Base-by-base conservation (phyloP, 2,329 filamentous ascomycete species). In the Aspergillus sp. region DNA sequence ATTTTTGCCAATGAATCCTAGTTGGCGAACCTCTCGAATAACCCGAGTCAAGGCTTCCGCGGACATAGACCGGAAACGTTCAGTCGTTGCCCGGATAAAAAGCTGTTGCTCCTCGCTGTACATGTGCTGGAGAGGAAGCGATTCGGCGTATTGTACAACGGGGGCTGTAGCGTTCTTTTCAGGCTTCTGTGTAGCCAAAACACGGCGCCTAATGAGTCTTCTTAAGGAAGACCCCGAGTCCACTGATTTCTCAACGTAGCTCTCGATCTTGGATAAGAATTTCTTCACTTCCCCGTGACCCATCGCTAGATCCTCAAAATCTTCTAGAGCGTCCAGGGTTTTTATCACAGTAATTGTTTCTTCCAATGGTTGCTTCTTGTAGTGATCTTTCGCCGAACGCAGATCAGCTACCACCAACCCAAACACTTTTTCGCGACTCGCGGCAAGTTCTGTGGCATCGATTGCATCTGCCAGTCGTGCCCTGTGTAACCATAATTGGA, bases 81-180 rank as follows among this genome's bases (percentile, higher is more conserved):
- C 68, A 8, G 67, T 69, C 11, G 71, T 73, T 17, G 70, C 69
- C n/a, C 68, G 67, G 39, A 75, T 68, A 37, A 75, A 73, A 2
- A 71, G 64, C 24, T 72, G 69, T 54, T 77, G 74, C 47, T 77
- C 72, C 24, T 73, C 70, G 14, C 67, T 71, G 54, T 74, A 73
- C 55, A 77, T 67, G 8, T 72, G 69, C 33, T 70, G 65, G 7
- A 77, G 61, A 2, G 71, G 64, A 21, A 77, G 68, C 14, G 71
- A 69, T 55, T 74, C 68, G 9, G 70, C 69, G 44, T 67, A 73
- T 41, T 71, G 68, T n/a, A 73, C 57, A 37, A 71, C 62, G 40
- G 71, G 68, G 37, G 66, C 60, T 2, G 65, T 65, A 39, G 73
- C 64, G 37, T 51, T 67, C 40, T 65, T 68, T 33, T 70, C 66